phyloP scores from a whole-genome alignment of 2,329 filamentous ascomycete genomes.

The Talaromyces sp. region DNA sequence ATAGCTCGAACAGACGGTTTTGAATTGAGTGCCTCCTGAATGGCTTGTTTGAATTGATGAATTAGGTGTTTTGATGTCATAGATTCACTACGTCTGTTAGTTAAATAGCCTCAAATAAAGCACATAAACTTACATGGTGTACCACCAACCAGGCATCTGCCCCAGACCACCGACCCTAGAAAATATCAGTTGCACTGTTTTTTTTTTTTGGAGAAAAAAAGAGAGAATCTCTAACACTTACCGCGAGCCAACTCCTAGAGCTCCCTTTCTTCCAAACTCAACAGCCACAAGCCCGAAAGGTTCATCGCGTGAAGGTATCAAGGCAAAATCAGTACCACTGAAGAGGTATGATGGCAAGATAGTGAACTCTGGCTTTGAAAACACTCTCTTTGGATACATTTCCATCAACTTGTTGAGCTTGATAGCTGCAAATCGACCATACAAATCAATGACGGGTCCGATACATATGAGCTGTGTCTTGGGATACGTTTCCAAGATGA shows the following conservation, averaged over 20 bases:
- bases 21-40: constrained; percentile 52
- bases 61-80: constrained; percentile 55
- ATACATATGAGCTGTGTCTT: constrained; percentile 56
- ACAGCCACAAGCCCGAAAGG: constrained; percentile 63
- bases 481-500: constrained; percentile 53
- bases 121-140: constrained; percentile 42
- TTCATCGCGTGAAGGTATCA: constrained; percentile 63
- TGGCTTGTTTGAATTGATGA: constrained; percentile 57
- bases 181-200: neutral
- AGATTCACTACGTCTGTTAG: constrained; percentile 39
- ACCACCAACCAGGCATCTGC: constrained; percentile 64
- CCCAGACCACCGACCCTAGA: constrained; percentile 53
- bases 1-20: constrained; percentile 48
- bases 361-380: constrained; percentile 60
- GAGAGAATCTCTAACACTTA: neutral
- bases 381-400: constrained; percentile 57
- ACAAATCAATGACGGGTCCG: constrained; percentile 59
- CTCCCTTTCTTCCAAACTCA: constrained; percentile 60
- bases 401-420: constrained; percentile 58
- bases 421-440: constrained; percentile 59
- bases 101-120: neutral
- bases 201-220: too few relatives aligned
- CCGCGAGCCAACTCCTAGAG: constrained; percentile 52
- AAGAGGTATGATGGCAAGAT: constrained; percentile 58
- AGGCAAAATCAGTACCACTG: constrained; percentile 59